A percentile compares a stretch with the other conserved stretches of the same genome.
phyloP scores from a whole-genome alignment of 2,329 filamentous ascomycete species.

The Domatiomyces globalis region DNA sequence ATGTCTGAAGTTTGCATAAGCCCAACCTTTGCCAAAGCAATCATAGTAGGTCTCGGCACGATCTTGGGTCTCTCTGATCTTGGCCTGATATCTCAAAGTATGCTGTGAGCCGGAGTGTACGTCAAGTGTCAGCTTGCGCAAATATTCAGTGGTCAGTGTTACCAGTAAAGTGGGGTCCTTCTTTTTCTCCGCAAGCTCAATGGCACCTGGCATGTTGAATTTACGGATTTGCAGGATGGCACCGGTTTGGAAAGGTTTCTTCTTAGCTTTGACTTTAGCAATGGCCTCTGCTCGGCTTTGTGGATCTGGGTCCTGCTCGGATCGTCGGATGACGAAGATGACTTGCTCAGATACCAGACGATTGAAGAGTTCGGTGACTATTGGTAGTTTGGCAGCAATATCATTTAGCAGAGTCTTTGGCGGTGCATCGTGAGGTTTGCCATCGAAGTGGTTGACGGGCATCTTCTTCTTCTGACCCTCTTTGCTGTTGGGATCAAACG shows the following conservation, averaged over 20 bases:
- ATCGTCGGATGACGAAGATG: conserved; percentile 9
- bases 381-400: conserved; percentile 11
- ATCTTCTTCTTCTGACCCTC: conserved; percentile 16
- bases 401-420: conserved; percentile 9
- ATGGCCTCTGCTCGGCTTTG: conserved; percentile 7
- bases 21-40: conserved; percentile 38
- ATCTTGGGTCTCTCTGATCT: conserved; percentile 23
- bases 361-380: conserved; percentile 12
- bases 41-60: conserved; percentile 35
- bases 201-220: conserved; percentile 28
- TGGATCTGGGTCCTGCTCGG: conserved; percentile 8
- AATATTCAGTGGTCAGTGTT: conserved; percentile 20
- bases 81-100: conserved; percentile 14
- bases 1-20: conserved; percentile 62
- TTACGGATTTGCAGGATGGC: conserved; percentile 8
- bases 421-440: conserved; percentile 15
- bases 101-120: conserved; percentile 8
- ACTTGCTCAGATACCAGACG: conserved; percentile 11
- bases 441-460: conserved; percentile 13
- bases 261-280: conserved; percentile 6
- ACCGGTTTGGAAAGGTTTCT: conserved; percentile 6
- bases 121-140: conserved; percentile 11
- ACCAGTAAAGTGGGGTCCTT: conserved; percentile 50
- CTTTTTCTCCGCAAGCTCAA: conserved; percentile 48
- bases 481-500: conserved; percentile 14